These are phyloP conservation scores for Alternaria solani DNA, from an alignment of 2,329 filamentous ascomycete species.

Conservation along the genomic window DNA sequence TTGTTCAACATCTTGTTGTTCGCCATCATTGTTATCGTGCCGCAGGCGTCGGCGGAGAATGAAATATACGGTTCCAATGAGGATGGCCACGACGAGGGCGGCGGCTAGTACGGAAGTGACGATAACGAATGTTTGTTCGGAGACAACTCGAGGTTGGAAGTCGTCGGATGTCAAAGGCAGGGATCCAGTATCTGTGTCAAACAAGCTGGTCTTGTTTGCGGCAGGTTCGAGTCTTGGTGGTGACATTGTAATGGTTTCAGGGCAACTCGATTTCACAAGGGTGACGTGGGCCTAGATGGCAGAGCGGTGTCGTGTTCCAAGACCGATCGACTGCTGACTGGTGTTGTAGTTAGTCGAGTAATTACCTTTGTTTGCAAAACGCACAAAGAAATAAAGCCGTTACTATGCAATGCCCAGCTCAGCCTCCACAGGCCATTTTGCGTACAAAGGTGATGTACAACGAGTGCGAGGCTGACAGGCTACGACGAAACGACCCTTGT, in stretches of 20 bases:
- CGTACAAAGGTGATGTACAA: not conserved
- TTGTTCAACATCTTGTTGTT: slow-evolving; percentile 12
- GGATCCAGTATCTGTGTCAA: not conserved
- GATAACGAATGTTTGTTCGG: slow-evolving; percentile 3
- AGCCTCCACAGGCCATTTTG: not conserved
- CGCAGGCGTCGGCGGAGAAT: not conserved
- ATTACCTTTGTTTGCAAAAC: not conserved
- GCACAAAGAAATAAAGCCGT: not conserved
- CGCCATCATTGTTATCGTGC: not conserved
- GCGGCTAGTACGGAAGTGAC: slow-evolving; percentile 2
- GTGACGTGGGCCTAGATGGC: not conserved
- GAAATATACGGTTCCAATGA: slow-evolving; percentile 7
- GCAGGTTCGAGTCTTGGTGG: not conserved
- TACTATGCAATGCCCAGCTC: not conserved
- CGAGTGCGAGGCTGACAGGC: not conserved
- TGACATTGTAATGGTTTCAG: not conserved
- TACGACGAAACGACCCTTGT: not conserved
- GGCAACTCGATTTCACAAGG: not conserved
- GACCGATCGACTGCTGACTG: not conserved
- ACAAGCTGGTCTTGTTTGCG: not conserved
- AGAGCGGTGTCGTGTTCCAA: not conserved
- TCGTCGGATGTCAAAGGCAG: not conserved
- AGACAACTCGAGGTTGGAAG: not conserved
- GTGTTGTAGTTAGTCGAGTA: not conserved
- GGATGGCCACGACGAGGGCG: not conserved